Conservation (phyloP, 345 rosid genomes). For the Gynandropsis gynandra region DNA sequence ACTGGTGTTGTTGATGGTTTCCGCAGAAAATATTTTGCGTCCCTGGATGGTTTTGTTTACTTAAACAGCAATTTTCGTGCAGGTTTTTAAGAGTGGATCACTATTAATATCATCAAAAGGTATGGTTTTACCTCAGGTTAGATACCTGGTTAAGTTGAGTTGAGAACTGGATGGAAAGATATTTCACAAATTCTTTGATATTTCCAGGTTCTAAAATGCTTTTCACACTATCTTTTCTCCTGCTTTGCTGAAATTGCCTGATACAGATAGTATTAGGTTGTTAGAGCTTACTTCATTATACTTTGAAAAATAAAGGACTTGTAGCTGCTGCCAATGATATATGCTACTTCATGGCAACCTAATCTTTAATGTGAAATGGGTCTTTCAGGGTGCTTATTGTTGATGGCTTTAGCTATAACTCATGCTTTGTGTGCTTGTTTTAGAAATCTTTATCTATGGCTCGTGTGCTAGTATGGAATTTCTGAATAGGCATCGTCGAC, state of each 20-base stretch:
- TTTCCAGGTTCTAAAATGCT: not conserved
- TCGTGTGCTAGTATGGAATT: not conserved
- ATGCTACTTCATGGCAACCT: no score
- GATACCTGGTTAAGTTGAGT: no score
- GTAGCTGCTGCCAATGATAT: no score
- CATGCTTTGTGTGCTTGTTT: not conserved
- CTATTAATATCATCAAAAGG: constrained; percentile 82
- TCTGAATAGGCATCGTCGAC: not conserved
- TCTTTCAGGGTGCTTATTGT: constrained; percentile 6
- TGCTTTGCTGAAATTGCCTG: no score
- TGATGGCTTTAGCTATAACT: not conserved
- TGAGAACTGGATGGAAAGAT: no score
- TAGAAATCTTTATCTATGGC: no score
- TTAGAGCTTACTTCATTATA: no score
- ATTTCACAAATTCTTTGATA: not conserved
- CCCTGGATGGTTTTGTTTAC: constrained; percentile 2
- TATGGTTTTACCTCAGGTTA: constrained; percentile 21
- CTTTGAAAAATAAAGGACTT: no score
- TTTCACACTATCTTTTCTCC: constrained; percentile 5
- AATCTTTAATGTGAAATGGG: not conserved
- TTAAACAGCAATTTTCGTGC: constrained; percentile 21
- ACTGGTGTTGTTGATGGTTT: no score
- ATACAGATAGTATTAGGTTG: no score
- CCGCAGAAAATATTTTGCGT: no score
- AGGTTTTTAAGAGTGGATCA: constrained; percentile 86